These are phyloP conservation scores for Enterocytospora artemiae DNA, from an alignment of 371 early-diverging fungal species.

Conservation along the genomic window DNA sequence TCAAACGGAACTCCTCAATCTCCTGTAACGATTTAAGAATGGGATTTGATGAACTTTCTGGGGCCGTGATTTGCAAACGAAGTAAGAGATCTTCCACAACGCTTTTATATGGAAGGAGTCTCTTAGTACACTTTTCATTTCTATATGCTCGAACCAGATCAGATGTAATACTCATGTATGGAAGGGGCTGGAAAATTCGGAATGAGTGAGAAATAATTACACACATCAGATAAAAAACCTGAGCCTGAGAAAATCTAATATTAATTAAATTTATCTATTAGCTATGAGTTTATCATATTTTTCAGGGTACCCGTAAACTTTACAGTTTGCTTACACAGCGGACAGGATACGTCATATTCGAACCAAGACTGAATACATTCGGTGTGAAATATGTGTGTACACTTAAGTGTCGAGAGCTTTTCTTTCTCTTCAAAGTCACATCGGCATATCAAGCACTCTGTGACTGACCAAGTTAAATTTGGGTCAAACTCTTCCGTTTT, in stretches of 20 bases:
- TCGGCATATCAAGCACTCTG: constrained; percentile 12
- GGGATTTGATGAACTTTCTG: constrained; percentile 5
- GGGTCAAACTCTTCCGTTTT: too few species aligned
- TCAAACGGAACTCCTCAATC: constrained; percentile 46
- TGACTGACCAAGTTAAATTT: too few species aligned
- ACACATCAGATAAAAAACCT: too few species aligned
- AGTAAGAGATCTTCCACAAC: constrained; percentile 10
- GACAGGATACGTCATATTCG: constrained; percentile 56
- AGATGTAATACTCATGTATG: constrained; percentile 16
- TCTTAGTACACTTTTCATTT: constrained; percentile 46
- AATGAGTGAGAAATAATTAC: too few species aligned
- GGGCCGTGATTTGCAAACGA: not conserved
- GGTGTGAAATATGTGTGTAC: constrained; percentile 58
- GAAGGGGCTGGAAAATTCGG: not conserved
- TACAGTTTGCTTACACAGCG: constrained; percentile 56
- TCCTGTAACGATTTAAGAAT: constrained; percentile 33
- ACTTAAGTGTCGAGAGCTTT: constrained; percentile 12
- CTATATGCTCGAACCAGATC: constrained; percentile 39
- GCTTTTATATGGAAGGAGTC: constrained; percentile 35
- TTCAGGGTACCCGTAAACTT: constrained; percentile 9
- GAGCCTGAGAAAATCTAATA: too few species aligned
- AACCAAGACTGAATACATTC: constrained; percentile 59
- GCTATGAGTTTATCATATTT: not conserved
- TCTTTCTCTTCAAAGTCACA: constrained; percentile 18
- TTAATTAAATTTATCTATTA: not conserved